Conservation (phyloP, 2,329 filamentous ascomycete genomes). For the Aspergillus pseudoglaucus region DNA sequence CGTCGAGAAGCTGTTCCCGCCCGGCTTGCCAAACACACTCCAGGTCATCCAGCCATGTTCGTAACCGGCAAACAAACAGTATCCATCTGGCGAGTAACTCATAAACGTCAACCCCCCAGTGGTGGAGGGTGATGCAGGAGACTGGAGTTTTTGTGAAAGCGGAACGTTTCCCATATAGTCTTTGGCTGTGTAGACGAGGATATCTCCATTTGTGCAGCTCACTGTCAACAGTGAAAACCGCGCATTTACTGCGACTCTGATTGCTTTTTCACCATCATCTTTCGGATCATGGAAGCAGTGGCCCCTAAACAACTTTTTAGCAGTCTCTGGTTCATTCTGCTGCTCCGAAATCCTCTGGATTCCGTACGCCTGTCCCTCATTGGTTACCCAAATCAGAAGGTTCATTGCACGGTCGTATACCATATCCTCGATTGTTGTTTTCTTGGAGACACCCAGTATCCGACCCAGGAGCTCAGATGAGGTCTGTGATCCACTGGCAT, state of each 20-base stretch:
- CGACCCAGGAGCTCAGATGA: constrained; percentile 83
- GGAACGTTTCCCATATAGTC: constrained; percentile 93
- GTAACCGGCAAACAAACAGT: constrained; percentile 90
- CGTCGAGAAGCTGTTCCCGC: constrained; percentile 73
- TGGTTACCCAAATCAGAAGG: constrained; percentile 84
- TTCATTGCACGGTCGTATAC: constrained; percentile 96
- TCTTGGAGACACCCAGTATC: constrained; percentile 79
- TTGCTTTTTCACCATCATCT: constrained; percentile 53
- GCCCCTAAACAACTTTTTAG: constrained; percentile 72
- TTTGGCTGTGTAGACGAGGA: constrained; percentile 84
- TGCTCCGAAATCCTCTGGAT: constrained; percentile 62
- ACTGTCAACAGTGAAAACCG: constrained; percentile 89
- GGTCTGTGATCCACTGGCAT: constrained; percentile 74
- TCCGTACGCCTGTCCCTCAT: constrained; percentile 80
- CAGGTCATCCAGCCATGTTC: constrained; percentile 90
- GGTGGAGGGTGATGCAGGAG: constrained; percentile 60
- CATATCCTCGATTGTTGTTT: constrained; percentile 71
- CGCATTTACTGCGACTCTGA: constrained; percentile 80
- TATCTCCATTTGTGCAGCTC: constrained; percentile 69
- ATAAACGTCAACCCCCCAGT: constrained; percentile 69
- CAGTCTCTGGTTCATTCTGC: constrained; percentile 38
- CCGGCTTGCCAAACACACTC: constrained; percentile 93
- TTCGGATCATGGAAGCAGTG: constrained; percentile 81
- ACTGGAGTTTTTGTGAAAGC: constrained; percentile 68
- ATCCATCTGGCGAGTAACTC: constrained; percentile 88